Evolutionary conservation across 176 grass and related monocot genomes (phyloP).

Genomic region (Poa pratensis): DNA sequence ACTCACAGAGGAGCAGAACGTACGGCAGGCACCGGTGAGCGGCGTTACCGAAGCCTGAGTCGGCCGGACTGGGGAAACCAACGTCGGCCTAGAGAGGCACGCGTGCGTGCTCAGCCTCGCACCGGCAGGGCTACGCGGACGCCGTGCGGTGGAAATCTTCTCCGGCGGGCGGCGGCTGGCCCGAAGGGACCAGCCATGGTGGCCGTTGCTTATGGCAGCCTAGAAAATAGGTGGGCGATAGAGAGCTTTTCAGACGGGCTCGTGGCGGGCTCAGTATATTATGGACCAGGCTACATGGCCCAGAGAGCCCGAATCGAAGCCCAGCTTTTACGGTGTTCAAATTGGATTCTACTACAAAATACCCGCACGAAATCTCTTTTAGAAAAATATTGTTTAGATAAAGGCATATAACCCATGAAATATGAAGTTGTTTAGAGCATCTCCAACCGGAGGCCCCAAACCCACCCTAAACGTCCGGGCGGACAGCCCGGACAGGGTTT

Average conservation of each 20-base stretch:
- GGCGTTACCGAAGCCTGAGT: neutral
- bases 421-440: too few relatives aligned
- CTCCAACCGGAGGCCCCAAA: too few relatives aligned
- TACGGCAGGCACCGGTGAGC: neutral
- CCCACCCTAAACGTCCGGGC: too few relatives aligned
- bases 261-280: neutral
- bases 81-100: neutral
- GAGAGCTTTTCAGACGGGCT: neutral
- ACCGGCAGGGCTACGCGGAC: neutral
- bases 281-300: neutral
- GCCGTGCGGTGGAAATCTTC: neutral
- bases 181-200: neutral
- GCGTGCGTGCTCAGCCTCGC: neutral
- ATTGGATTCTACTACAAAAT: too few relatives aligned
- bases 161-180: constrained; percentile 1
- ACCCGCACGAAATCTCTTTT: too few relatives aligned
- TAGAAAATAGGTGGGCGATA: neutral
- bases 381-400: too few relatives aligned
- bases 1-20: neutral
- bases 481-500: too few relatives aligned
- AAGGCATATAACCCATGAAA: too few relatives aligned
- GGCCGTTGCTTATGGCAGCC: neutral
- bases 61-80: neutral
- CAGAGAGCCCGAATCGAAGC: neutral
- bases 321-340: neutral